These are phyloP conservation scores for Plenodomus biglobosus DNA, from an alignment of 2,329 filamentous ascomycete genomes.

Conservation along the genomic window DNA sequence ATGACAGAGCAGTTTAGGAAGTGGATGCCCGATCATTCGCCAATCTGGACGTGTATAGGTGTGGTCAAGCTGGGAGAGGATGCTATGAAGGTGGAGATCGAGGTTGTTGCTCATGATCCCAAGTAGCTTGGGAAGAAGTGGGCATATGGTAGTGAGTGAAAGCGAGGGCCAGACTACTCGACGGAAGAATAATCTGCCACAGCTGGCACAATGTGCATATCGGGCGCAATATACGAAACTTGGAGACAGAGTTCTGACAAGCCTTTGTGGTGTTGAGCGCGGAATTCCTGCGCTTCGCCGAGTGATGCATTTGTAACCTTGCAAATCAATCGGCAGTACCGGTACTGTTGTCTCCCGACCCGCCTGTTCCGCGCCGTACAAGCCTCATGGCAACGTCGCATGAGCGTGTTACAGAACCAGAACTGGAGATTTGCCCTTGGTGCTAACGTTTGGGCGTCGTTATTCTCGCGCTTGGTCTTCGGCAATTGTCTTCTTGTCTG, in stretches of 20 bases:
- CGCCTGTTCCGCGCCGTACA: background rate
- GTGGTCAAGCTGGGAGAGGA: slow-evolving; percentile 23
- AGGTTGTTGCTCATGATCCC: slow-evolving; percentile 20
- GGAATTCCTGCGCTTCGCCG: background rate
- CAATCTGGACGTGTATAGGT: slow-evolving; percentile 27
- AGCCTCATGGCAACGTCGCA: background rate
- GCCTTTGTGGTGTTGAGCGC: background rate
- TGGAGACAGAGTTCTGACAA: no score
- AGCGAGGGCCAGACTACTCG: no score
- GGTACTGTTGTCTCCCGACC: background rate
- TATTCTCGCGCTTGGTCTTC: background rate
- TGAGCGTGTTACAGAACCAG: background rate
- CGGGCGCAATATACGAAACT: no score
- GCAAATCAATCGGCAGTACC: background rate
- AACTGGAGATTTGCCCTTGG: background rate
- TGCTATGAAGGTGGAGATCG: slow-evolving; percentile 47
- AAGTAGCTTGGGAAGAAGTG: no score
- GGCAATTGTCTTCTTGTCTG: background rate
- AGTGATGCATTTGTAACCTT: background rate
- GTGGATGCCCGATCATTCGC: slow-evolving; percentile 27
- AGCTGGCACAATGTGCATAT: no score
- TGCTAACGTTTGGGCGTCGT: background rate
- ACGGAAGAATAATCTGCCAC: no score
- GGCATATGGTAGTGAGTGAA: no score
- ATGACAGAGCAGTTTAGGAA: slow-evolving; percentile 27